Evolutionary conservation across 305 asterid species (phyloP).

Genomic region (Fraxinus greggii): DNA sequence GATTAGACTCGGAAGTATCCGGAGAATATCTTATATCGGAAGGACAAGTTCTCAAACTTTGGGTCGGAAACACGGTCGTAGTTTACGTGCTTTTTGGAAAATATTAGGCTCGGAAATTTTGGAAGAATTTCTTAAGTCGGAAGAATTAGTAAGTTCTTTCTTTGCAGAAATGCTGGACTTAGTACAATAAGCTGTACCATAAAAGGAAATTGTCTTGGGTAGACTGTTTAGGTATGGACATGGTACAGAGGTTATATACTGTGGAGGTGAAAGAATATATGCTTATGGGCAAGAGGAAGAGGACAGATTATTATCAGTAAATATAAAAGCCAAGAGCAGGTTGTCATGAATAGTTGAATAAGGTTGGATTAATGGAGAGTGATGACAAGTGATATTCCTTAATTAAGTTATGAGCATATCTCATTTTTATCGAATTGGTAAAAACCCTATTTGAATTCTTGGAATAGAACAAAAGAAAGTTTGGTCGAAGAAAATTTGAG

Average conservation of each 20-base stretch:
- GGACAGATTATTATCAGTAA: constrained; percentile 11
- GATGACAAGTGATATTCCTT: constrained; percentile 15
- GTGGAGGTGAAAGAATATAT: constrained; percentile 3
- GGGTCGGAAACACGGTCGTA: background rate
- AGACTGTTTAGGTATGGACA: constrained; percentile 8
- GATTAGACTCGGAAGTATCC: background rate
- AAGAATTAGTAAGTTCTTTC: background rate
- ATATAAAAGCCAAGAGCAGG: constrained; percentile 35
- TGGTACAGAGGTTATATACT: constrained; percentile 4
- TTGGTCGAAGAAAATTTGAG: background rate
- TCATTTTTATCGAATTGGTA: background rate
- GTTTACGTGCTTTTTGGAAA: background rate
- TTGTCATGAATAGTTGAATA: constrained; percentile 13
- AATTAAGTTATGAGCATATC: background rate
- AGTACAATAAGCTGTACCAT: background rate
- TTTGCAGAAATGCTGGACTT: background rate
- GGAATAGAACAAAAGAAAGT: background rate
- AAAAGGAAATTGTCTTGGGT: background rate
- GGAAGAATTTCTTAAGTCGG: background rate
- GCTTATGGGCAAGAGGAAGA: background rate
- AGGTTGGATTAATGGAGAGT: constrained; percentile 12
- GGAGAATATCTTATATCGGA: background rate
- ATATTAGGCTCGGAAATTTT: background rate
- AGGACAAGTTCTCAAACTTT: background rate
- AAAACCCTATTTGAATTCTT: background rate